phyloP scores from a whole-genome alignment of 495 filamentous ascomycete genomes.

The Neurospora tetrasperma region DNA sequence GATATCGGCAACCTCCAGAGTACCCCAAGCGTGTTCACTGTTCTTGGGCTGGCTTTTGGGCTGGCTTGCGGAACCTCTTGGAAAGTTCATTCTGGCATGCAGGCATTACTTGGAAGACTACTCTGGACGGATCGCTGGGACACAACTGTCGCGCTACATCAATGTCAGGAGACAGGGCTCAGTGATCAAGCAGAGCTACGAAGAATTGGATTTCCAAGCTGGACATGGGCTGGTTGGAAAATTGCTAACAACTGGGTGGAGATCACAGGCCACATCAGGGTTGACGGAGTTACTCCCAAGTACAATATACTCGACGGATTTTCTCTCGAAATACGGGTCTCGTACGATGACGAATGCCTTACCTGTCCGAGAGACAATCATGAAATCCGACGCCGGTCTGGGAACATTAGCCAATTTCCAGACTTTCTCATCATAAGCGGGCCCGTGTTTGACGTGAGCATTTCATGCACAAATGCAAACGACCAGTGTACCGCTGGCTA shows the following conservation, averaged over 20 bases:
- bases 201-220: not conserved
- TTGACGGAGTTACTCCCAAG: too few relatives aligned
- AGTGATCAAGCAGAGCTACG: not conserved
- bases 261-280: too few relatives aligned
- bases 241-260: too few relatives aligned
- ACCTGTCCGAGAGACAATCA: fast-evolving
- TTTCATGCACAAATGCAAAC: not conserved
- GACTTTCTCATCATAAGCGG: not conserved
- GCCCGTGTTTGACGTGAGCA: not conserved
- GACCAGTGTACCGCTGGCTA: not conserved
- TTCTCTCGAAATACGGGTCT: not conserved
- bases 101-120: too few relatives aligned
- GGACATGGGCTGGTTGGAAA: conserved; percentile 2
- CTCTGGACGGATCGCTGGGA: too few relatives aligned
- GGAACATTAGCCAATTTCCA: not conserved
- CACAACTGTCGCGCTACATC: too few relatives aligned
- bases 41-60: too few relatives aligned
- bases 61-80: too few relatives aligned
- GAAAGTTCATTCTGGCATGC: fast-evolving
- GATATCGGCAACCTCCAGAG: not conserved
- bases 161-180: too few relatives aligned
- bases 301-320: not conserved
- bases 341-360: not conserved
- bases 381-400: fast-evolving
- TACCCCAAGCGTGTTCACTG: too few relatives aligned